phyloP scores from a whole-genome alignment of 2,329 filamentous ascomycete genomes.

The Orbilia blumenaviensis region DNA sequence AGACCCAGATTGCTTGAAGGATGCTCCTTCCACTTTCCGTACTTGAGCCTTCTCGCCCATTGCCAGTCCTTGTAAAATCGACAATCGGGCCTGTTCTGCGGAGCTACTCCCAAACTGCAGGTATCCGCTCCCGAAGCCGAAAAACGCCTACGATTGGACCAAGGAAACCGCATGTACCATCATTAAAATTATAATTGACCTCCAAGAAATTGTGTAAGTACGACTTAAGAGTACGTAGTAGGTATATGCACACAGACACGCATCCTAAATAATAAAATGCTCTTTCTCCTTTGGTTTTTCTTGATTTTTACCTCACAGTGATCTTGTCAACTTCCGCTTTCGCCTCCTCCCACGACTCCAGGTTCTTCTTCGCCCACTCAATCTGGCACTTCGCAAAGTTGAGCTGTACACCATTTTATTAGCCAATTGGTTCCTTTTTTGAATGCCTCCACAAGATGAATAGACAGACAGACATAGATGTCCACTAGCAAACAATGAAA shows the following conservation, averaged over 20 bases:
- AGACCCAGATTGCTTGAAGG: slow-evolving; percentile 14
- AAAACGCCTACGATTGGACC: too few relatives aligned
- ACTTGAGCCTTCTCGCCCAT: not conserved
- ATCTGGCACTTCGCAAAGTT: slow-evolving; percentile 92
- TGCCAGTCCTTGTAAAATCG: not conserved
- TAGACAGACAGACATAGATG: not conserved
- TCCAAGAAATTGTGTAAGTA: slow-evolving; percentile 4
- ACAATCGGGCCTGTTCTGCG: too few relatives aligned
- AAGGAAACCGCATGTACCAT: too few relatives aligned
- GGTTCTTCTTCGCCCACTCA: slow-evolving; percentile 90
- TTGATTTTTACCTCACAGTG: slow-evolving; percentile 63
- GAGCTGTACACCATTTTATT: slow-evolving; percentile 67
- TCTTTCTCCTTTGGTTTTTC: slow-evolving; percentile 33
- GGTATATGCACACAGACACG: slow-evolving; percentile 23
- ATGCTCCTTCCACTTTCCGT: not conserved
- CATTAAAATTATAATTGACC: slow-evolving; percentile 11
- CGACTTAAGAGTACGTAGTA: not conserved
- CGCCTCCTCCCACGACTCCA: slow-evolving; percentile 92
- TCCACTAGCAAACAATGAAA: not conserved
- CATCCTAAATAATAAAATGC: too few relatives aligned
- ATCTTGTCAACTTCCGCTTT: slow-evolving; percentile 89
- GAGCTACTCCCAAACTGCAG: too few relatives aligned
- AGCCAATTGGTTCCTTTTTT: not conserved
- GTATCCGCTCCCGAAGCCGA: too few relatives aligned
- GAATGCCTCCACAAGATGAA: slow-evolving; percentile 21